Percentiles rank a stretch among this genome's conserved stretches.
These are phyloP conservation scores for Lentinus tigrinus DNA, from an alignment of 768 basidiomycete species.

Conservation along the genomic window DNA sequence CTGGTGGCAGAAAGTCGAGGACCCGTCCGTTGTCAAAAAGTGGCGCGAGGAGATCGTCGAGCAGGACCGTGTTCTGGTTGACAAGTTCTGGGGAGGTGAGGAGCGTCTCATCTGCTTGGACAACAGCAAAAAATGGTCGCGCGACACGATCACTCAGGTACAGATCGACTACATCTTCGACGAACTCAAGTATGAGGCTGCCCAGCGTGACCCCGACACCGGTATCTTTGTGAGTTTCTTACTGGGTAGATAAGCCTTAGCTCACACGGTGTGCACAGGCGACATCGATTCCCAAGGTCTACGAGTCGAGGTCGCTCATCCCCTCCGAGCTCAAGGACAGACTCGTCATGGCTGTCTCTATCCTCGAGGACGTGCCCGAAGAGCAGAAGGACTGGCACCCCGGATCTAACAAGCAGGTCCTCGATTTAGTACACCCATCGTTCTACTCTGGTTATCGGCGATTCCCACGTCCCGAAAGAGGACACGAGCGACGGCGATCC, in stretches of 20 bases:
- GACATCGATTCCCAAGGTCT: background rate
- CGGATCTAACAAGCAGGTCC: conserved; percentile 39
- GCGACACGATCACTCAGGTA: background rate
- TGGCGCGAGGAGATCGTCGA: conserved; percentile 9
- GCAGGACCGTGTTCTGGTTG: background rate
- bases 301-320: background rate
- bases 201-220: background rate
- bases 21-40: background rate
- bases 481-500: background rate
- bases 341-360: background rate
- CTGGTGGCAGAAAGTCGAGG: conserved; percentile 8
- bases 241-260: background rate
- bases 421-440: conserved; percentile 46
- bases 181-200: conserved; percentile 2
- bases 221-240: conserved; percentile 6
- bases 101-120: background rate
- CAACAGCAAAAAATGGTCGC: background rate
- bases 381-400: conserved; percentile 46
- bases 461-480: background rate
- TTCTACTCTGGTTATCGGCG: conserved; percentile 26
- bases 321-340: background rate
- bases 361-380: conserved; percentile 37
- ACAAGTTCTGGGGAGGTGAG: conserved; percentile 1
- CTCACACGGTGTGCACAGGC: background rate
- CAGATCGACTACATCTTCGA: conserved; percentile 8